Base-by-base conservation (phyloP, 352 stramenopile species). In the Globisporangium middletonii region DNA sequence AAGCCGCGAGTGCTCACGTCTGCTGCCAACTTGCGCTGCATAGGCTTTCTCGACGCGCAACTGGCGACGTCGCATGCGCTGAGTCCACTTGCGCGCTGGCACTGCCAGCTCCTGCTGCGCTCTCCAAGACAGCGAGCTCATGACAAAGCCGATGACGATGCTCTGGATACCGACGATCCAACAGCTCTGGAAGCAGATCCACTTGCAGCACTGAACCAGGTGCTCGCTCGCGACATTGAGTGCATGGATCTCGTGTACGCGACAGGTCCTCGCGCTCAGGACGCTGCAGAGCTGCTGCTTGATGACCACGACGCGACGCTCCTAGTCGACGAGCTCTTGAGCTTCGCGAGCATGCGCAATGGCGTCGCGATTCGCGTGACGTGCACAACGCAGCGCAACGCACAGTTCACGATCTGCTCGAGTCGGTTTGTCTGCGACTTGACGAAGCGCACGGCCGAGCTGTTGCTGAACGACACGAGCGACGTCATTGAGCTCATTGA, bases 231-330 rank as follows among this genome's bases (percentile, higher is more conserved):
- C 9, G 66, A 86, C 26, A 42, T 59, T 18, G 49, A 35, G 26
- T 86, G 74, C 57, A 85, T 71, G 26, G 79, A 90, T 44, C 51
- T 84, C 2, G 48, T 62, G 4, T 89, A 84, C 50, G 59, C 71
- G 16, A 50, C 61, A 38, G 57, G 69, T 6, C 43, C 30, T 13
- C 55, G 64, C 4, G 57, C 75, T 1, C 51, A 55, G 4, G 74
- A 87, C 56, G 55, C 69, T 19, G 51, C 48, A 1, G 59, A 70
- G 0, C 57, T 38, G 27, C 37, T 86, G 28, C 55, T 81, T 16
- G 18, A n/a, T 18, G 28, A 45, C 45, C 5, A 23, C 52, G 18
- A 41, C 42, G 3, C 48, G 26, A 19, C 3, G 26, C 23, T 19
- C 35, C 9, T 12, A 53, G 49, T 66, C 5, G 50, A 55, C n/a